phyloP scores from a whole-genome alignment of 1,139 yeast species.

The Scheffersomyces parashehatae region DNA sequence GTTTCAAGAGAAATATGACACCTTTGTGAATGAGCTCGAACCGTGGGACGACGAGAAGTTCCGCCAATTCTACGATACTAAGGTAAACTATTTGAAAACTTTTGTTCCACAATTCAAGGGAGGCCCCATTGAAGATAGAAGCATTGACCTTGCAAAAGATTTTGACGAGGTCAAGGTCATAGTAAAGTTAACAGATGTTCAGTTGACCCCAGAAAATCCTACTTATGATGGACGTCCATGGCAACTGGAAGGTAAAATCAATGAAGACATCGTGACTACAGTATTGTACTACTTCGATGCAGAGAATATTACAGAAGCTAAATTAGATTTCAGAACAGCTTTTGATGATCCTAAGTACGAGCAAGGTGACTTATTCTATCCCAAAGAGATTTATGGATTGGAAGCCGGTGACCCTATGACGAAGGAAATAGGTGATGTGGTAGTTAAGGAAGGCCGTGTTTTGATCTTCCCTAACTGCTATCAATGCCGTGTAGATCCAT shows the following conservation, averaged over 20 bases:
- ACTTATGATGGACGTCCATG: conserved; percentile 39
- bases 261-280: conserved; percentile 43
- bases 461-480: conserved; percentile 39
- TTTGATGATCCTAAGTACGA: conserved; percentile 36
- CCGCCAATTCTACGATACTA: conserved; percentile 10
- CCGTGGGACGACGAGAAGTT: conserved; percentile 3
- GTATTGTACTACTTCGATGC: conserved; percentile 39
- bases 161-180: conserved; percentile 31
- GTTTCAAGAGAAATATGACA: conserved; percentile 7
- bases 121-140: conserved; percentile 16
- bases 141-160: conserved; percentile 13
- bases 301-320: conserved; percentile 37
- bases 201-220: conserved; percentile 40
- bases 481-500: conserved; percentile 41
- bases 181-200: conserved; percentile 39
- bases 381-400: conserved; percentile 26
- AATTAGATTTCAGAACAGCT: conserved; percentile 29
- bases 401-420: conserved; percentile 26
- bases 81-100: conserved; percentile 13
- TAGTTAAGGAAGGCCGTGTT: conserved; percentile 25
- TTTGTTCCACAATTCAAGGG: conserved; percentile 13
- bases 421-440: conserved; percentile 22
- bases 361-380: conserved; percentile 29
- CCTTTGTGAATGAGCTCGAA: conserved; percentile 6
- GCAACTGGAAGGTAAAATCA: conserved; percentile 44